Evolutionary conservation across 2,329 filamentous ascomycete genomes (phyloP).

Genomic region (Aureobasidium zeae): DNA sequence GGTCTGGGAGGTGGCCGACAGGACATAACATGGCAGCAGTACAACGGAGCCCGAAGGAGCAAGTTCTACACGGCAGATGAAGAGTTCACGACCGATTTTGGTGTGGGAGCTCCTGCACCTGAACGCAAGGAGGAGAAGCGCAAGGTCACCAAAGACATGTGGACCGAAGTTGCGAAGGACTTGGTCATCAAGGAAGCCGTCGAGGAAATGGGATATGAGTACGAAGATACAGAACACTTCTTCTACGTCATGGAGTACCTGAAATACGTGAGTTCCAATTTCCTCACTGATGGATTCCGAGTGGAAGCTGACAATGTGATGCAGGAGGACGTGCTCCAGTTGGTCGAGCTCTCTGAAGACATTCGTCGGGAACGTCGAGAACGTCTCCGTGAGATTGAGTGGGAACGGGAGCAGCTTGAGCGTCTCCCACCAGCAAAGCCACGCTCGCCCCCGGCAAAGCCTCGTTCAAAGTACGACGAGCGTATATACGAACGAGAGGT

Average conservation of each 20-base stretch:
- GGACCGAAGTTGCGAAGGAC: conserved; percentile 96
- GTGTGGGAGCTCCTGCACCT: conserved; percentile 20
- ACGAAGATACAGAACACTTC: conserved; percentile 79
- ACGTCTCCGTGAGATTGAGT: conserved; percentile 52
- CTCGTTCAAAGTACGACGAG: conserved; percentile 49
- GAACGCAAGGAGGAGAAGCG: conserved; percentile 16
- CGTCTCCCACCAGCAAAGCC: conserved; percentile 36
- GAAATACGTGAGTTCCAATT: conserved; percentile 58
- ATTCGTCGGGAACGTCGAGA: conserved; percentile 60
- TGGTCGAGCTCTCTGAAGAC: conserved; percentile 73
- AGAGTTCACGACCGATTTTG: conserved; percentile 37
- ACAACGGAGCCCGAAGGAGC: conserved; percentile 66
- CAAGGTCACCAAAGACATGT: conserved; percentile 49
- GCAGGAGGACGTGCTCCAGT: conserved; percentile 76
- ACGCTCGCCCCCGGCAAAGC: conserved; percentile 30
- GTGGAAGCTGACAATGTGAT: conserved; percentile 10
- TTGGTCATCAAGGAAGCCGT: conserved; percentile 80
- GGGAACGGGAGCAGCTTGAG: conserved; percentile 48
- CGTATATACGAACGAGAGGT: conserved; percentile 59
- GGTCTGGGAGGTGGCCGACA: conserved; percentile 64
- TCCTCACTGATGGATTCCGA: not conserved
- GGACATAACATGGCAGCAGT: conserved; percentile 69
- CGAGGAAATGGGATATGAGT: conserved; percentile 73
- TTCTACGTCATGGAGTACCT: conserved; percentile 93
- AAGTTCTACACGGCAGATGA: conserved; percentile 64